These are phyloP conservation scores for Saturnispora hagleri DNA, from an alignment of 805 yeast species.

Conservation along the genomic window DNA sequence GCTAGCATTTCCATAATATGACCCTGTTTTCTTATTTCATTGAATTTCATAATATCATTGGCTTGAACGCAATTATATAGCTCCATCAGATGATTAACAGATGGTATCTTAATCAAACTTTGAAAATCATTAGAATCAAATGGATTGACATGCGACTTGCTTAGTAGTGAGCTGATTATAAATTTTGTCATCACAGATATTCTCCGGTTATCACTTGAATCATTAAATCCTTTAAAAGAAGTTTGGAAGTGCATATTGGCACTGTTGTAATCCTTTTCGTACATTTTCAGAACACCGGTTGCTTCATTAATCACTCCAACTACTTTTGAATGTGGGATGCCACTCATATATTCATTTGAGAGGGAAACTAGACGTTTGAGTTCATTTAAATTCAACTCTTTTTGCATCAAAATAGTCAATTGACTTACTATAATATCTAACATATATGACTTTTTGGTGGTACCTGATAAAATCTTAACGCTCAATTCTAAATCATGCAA, in stretches of 20 bases:
- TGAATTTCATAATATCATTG: slow-evolving; percentile 19
- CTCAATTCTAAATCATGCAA: slow-evolving; percentile 31
- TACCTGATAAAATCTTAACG: slow-evolving; percentile 33
- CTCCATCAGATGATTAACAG: slow-evolving; percentile 19
- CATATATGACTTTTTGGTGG: slow-evolving; percentile 37
- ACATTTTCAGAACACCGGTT: slow-evolving; percentile 61
- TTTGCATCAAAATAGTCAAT: slow-evolving; percentile 42
- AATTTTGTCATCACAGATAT: slow-evolving; percentile 50
- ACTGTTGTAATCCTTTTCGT: slow-evolving; percentile 45
- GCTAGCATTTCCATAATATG: slow-evolving; percentile 5
- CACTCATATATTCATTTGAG: slow-evolving; percentile 41
- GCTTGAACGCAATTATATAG: slow-evolving; percentile 22
- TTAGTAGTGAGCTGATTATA: slow-evolving; percentile 50
- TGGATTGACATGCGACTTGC: slow-evolving; percentile 60
- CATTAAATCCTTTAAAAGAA: slow-evolving; percentile 39
- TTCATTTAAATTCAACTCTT: slow-evolving; percentile 25
- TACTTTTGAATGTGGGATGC: slow-evolving; percentile 68
- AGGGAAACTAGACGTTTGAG: slow-evolving; percentile 41
- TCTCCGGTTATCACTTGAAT: slow-evolving; percentile 53
- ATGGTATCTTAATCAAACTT: slow-evolving; percentile 20
- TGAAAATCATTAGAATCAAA: slow-evolving; percentile 65
- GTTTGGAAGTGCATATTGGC: slow-evolving; percentile 45
- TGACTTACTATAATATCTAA: slow-evolving; percentile 62
- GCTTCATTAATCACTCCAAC: slow-evolving; percentile 70
- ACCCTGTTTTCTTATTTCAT: slow-evolving; percentile 13